Conservation (phyloP, 495 filamentous ascomycete species). For the Astrothelium subdiscretum region DNA sequence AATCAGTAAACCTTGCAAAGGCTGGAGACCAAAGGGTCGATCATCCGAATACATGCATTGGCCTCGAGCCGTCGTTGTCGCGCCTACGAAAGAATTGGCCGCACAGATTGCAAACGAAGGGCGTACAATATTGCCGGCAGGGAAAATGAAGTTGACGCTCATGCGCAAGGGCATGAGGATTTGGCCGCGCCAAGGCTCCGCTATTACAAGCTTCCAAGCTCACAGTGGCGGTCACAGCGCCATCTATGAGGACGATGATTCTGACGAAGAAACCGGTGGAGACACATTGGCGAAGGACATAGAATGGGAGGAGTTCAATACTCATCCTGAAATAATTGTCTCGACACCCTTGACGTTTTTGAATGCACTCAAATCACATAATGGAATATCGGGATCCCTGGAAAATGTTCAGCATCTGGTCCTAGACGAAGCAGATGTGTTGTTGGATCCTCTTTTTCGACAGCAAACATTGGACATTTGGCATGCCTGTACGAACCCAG, state of each 20-base stretch:
- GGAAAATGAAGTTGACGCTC: slow-evolving; percentile 64
- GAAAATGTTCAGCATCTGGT: slow-evolving; percentile 60
- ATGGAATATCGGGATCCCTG: slow-evolving; percentile 36
- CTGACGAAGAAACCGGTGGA: slow-evolving; percentile 22
- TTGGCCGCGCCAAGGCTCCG: slow-evolving; percentile 19
- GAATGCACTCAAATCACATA: slow-evolving; percentile 49
- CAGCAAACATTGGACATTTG: slow-evolving; percentile 84
- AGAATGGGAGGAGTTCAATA: slow-evolving; percentile 9
- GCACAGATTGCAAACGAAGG: slow-evolving; percentile 89
- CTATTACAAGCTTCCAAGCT: background rate
- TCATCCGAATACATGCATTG: background rate
- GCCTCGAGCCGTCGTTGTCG: slow-evolving; percentile 54
- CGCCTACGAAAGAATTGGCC: slow-evolving; percentile 85
- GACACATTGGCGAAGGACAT: slow-evolving; percentile 22
- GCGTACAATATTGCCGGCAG: slow-evolving; percentile 64
- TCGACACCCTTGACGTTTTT: slow-evolving; percentile 74
- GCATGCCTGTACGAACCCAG: slow-evolving; percentile 55
- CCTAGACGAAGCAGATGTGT: slow-evolving; percentile 89
- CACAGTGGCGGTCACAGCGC: slow-evolving; percentile 5
- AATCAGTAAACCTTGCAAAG: slow-evolving; percentile 24
- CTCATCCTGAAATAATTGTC: slow-evolving; percentile 73
- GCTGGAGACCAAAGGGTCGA: slow-evolving; percentile 32
- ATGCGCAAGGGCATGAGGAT: slow-evolving; percentile 78
- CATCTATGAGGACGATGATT: slow-evolving; percentile 23
- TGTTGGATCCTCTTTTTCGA: slow-evolving; percentile 81